Percentiles rank a stretch among this genome's conserved stretches.
Evolutionary conservation across 2,329 filamentous ascomycete species (phyloP).

Genomic region (Aspergillus spinulosporus): DNA sequence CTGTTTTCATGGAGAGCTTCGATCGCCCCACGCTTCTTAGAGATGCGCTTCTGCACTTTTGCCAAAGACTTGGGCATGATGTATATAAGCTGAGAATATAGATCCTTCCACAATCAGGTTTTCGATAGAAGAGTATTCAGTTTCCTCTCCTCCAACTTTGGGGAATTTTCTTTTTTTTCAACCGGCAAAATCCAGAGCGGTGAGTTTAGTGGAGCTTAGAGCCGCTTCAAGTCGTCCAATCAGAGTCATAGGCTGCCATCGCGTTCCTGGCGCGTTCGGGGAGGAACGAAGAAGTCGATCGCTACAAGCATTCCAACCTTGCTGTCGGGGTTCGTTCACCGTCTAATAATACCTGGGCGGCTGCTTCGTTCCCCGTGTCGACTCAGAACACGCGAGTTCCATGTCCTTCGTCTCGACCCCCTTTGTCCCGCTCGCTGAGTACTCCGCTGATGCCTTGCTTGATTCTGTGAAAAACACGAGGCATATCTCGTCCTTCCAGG

Average conservation of each 20-base stretch:
- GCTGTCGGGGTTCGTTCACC: conserved; percentile 23
- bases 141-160: neutral
- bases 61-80: conserved; percentile 73
- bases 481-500: conserved; percentile 29
- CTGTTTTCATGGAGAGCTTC: conserved; percentile 83
- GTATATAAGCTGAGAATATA: conserved; percentile 1
- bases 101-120: neutral
- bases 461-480: conserved; percentile 30
- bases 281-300: conserved; percentile 20
- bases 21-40: conserved; percentile 78
- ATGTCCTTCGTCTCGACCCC: conserved; percentile 4
- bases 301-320: conserved; percentile 35
- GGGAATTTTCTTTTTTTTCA: conserved; percentile 27
- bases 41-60: conserved; percentile 86
- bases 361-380: conserved; percentile 2
- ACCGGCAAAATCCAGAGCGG: conserved; percentile 38
- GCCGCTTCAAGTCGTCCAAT: conserved; percentile 24
- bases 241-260: conserved; percentile 21
- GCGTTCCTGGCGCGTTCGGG: conserved; percentile 34
- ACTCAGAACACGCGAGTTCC: conserved; percentile 3
- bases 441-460: conserved; percentile 22
- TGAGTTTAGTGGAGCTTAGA: conserved; percentile 12
- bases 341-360: conserved; percentile 12
- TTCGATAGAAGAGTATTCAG: neutral
- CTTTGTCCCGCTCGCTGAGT: conserved; percentile 6